Conservation (phyloP, 257 asterid genomes). For the Cinchona pubescens region DNA sequence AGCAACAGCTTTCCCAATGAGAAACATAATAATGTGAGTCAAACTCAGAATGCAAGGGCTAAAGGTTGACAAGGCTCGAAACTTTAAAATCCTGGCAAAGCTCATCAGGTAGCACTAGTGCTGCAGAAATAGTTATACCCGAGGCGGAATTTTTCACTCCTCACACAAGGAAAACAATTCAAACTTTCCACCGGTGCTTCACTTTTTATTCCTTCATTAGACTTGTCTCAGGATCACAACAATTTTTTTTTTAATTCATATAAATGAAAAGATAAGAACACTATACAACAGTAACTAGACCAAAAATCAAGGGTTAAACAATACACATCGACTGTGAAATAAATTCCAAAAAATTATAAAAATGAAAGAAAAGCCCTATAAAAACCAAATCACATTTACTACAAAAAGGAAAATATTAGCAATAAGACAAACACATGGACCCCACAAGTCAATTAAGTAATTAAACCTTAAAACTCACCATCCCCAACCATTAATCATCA, state of each 20-base stretch:
- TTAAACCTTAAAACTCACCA: neutral
- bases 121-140: too few relatives aligned
- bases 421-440: neutral
- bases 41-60: neutral
- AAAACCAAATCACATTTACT: neutral
- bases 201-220: too few relatives aligned
- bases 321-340: neutral
- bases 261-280: too few relatives aligned
- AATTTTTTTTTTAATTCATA: too few relatives aligned
- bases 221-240: too few relatives aligned
- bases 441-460: slow-evolving; percentile 7
- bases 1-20: neutral
- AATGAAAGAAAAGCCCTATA: neutral
- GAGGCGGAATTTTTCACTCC: too few relatives aligned
- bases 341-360: neutral
- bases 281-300: neutral
- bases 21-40: too few relatives aligned
- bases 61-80: too few relatives aligned
- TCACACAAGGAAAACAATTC: too few relatives aligned
- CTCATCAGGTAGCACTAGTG: too few relatives aligned
- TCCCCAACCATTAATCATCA: neutral
- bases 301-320: neutral
- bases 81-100: too few relatives aligned
- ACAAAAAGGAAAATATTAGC: neutral
- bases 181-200: too few relatives aligned